Base-by-base conservation (phyloP, 139 green algal species). In the Raphidocelis subcapitata region DNA sequence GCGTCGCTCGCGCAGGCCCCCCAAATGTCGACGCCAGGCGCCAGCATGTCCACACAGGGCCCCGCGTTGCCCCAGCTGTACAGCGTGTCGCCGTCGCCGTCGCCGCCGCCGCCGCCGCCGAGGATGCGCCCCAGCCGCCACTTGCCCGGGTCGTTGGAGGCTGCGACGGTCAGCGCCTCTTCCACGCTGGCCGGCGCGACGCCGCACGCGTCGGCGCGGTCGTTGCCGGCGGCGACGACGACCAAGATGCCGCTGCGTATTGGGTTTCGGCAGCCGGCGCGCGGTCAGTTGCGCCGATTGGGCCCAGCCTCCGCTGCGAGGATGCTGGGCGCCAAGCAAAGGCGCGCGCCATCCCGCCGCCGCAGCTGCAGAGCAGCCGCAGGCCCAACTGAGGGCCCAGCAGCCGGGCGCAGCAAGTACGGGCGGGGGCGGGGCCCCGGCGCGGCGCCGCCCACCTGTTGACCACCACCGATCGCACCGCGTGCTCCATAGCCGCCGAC, bases 1-100 rank as follows among this genome's bases (percentile, higher is more conserved):
- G 47, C 81, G 78, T 76, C 52, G 18, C 85, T 80, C 4, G 83
- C 86, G 73, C 87, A 92, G 3, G 87, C 87, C 0, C 44, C 83
- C 10, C 76, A 88, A n/a, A 93, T 88, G 61, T 93, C 86, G 3
- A 93, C 87, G 0, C 85, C 83, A 3, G 87, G 87, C 3, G 86
- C 86, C 54, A 88, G 90, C 3, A 93, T 36, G 62, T 91, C 82
- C 0, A 93, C 78, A 65, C 41, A 49, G 41, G 56, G 54, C 23
- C 72, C 56, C 1, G 72, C 72, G 37, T 78, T 78, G 52, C 51
- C 57, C 52, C 75, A 89, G 57, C 47, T 52, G 83, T 86, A 89
- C 46, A 83, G 69, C 33, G 67, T 66, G 36, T 88, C 83, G n/a
- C 37, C 46, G 29, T 75, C 33, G 14, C 51, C 51, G 41, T 49